These are phyloP conservation scores for Sporisorium scitamineum DNA, from an alignment of 1,284 basidiomycete genomes.

Conservation along the genomic window DNA sequence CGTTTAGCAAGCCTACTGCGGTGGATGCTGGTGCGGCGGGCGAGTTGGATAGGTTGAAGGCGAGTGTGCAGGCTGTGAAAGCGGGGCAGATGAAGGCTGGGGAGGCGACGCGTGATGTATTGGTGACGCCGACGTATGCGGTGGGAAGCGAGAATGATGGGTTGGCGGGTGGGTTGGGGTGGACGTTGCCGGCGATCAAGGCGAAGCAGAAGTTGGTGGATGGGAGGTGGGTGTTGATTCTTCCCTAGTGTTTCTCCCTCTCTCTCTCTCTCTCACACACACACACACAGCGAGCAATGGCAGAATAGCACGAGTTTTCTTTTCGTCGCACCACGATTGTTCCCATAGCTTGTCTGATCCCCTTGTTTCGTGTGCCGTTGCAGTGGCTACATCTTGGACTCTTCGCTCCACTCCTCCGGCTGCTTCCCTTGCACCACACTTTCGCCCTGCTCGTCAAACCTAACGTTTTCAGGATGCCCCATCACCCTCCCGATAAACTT, in stretches of 20 bases:
- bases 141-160: slow-evolving; percentile 59
- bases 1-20: slow-evolving; percentile 81
- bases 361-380: not conserved
- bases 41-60: slow-evolving; percentile 21
- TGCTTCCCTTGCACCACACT: slow-evolving; percentile 76
- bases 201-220: slow-evolving; percentile 59
- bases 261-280: too few species aligned
- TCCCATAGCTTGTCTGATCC: too few species aligned
- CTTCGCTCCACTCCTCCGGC: slow-evolving; percentile 42
- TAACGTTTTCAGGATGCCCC: slow-evolving; percentile 80
- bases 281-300: too few species aligned
- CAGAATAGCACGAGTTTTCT: too few species aligned
- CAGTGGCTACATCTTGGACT: slow-evolving; percentile 14
- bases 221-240: slow-evolving; percentile 59
- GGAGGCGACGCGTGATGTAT: slow-evolving; percentile 39
- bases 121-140: slow-evolving; percentile 63
- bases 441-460: slow-evolving; percentile 82
- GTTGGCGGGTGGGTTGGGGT: slow-evolving; percentile 57
- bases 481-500: slow-evolving; percentile 86
- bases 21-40: slow-evolving; percentile 15
- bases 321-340: too few species aligned
- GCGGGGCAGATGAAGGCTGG: slow-evolving; percentile 21
- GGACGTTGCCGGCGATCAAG: slow-evolving; percentile 63
- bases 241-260: slow-evolving; percentile 2
- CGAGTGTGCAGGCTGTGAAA: slow-evolving; percentile 34